phyloP scores from a whole-genome alignment of 2,329 filamentous ascomycete genomes.

The Diaporthe ilicicola region DNA sequence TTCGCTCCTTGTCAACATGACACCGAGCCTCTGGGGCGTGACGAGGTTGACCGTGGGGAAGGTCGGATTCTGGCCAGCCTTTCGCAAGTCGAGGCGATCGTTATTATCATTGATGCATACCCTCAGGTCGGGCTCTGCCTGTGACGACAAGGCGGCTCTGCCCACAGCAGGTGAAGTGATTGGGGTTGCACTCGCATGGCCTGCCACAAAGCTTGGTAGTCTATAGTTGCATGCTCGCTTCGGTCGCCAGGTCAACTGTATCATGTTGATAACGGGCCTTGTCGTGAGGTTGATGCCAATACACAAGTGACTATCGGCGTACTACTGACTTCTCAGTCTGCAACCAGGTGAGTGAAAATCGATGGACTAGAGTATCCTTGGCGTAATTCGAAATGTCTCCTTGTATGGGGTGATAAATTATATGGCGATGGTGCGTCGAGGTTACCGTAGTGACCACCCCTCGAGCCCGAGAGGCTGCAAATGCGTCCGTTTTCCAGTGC shows the following conservation, averaged over 20 bases:
- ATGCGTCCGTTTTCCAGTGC: background rate
- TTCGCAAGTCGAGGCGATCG: too few relatives aligned
- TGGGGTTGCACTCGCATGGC: background rate
- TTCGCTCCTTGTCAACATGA: background rate
- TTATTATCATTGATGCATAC: too few relatives aligned
- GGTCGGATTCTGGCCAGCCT: background rate
- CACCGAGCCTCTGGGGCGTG: background rate
- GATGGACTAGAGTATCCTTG: background rate
- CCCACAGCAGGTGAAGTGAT: background rate
- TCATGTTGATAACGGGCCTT: background rate
- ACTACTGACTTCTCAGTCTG: background rate
- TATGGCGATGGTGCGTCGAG: background rate
- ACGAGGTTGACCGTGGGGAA: background rate
- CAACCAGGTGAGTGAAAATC: background rate
- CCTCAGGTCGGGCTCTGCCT: background rate
- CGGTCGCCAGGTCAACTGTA: background rate
- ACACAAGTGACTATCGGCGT: too few relatives aligned
- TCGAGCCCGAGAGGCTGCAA: background rate
- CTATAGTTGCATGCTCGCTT: background rate
- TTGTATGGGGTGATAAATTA: background rate
- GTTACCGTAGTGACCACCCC: background rate
- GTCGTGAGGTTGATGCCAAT: background rate
- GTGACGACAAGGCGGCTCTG: background rate
- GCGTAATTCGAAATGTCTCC: too few relatives aligned
- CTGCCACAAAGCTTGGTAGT: conserved; percentile 6